A percentile compares a stretch with the other conserved stretches of the same genome.
These are phyloP conservation scores for Phialophora chinensis DNA, from an alignment of 2,329 filamentous ascomycete genomes.

Conservation along the genomic window DNA sequence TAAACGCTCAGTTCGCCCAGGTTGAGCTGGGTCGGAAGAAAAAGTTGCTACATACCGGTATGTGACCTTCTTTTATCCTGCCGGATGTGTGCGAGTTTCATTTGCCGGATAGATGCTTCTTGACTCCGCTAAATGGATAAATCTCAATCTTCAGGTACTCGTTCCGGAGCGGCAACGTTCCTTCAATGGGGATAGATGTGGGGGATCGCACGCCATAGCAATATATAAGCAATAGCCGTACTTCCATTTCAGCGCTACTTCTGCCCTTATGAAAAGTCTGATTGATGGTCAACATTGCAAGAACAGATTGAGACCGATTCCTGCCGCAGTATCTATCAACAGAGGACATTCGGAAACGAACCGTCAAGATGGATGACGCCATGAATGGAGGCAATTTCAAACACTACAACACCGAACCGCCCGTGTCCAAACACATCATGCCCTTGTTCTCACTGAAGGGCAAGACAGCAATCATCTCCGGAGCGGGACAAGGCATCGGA, in stretches of 20 bases:
- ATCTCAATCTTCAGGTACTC: background rate
- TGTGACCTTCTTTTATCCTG: background rate
- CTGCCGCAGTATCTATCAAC: background rate
- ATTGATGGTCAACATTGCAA: background rate
- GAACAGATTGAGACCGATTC: background rate
- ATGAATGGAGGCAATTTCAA: conserved; percentile 57
- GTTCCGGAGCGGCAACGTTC: conserved; percentile 14
- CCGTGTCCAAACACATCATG: conserved; percentile 59
- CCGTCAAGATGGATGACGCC: conserved; percentile 45
- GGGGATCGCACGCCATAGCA: conserved; percentile 1
- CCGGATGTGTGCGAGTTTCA: background rate
- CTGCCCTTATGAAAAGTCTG: background rate
- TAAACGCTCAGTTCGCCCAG: background rate
- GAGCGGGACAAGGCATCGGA: conserved; percentile 72
- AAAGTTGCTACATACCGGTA: background rate
- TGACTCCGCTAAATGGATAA: background rate
- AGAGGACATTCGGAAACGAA: no score
- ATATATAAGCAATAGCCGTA: conserved; percentile 6
- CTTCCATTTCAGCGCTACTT: background rate
- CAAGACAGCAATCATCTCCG: conserved; percentile 72
- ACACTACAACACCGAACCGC: conserved; percentile 62
- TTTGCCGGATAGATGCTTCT: background rate
- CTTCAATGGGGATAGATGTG: conserved; percentile 13
- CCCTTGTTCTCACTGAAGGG: conserved; percentile 73
- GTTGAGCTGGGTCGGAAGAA: background rate